Conservation (phyloP, 2,329 filamentous ascomycete genomes). For the Moelleriella libera region DNA sequence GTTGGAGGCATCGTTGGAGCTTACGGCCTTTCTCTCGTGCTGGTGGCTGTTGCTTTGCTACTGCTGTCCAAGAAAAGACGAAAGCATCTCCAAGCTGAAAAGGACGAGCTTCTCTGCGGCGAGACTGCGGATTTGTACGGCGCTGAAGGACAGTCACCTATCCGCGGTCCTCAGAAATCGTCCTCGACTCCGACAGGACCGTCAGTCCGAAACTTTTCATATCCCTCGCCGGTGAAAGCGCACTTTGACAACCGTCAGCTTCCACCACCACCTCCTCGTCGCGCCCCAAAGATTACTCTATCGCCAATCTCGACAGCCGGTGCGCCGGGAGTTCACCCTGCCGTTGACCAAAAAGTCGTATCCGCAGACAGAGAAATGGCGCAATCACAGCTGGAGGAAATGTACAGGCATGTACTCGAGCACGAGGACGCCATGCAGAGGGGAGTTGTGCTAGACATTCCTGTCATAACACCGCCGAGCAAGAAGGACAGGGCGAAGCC, state of each 20-base stretch:
- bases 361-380: conserved; percentile 60
- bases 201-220: conserved; percentile 32
- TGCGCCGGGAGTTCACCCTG: conserved; percentile 46
- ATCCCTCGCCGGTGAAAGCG: conserved; percentile 28
- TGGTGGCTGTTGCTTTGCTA: conserved; percentile 56
- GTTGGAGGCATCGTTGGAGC: conserved; percentile 72
- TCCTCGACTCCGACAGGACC: neutral
- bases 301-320: conserved; percentile 31
- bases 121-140: conserved; percentile 10
- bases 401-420: conserved; percentile 87
- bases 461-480: conserved; percentile 17
- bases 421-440: conserved; percentile 59
- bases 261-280: neutral
- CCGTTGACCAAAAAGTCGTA: conserved; percentile 66
- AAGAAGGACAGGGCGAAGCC: conserved; percentile 37
- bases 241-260: conserved; percentile 10
- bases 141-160: conserved; percentile 3
- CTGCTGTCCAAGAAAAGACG: conserved; percentile 42
- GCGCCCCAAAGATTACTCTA: conserved; percentile 28
- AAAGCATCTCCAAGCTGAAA: conserved; percentile 35
- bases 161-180: too few species aligned
- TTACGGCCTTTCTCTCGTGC: conserved; percentile 63
- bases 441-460: conserved; percentile 32
- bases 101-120: conserved; percentile 34
- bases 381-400: conserved; percentile 71